These are phyloP conservation scores for Coemansia sp. DNA, from an alignment of 192 early-diverging fungal genomes.

Conservation along the genomic window DNA sequence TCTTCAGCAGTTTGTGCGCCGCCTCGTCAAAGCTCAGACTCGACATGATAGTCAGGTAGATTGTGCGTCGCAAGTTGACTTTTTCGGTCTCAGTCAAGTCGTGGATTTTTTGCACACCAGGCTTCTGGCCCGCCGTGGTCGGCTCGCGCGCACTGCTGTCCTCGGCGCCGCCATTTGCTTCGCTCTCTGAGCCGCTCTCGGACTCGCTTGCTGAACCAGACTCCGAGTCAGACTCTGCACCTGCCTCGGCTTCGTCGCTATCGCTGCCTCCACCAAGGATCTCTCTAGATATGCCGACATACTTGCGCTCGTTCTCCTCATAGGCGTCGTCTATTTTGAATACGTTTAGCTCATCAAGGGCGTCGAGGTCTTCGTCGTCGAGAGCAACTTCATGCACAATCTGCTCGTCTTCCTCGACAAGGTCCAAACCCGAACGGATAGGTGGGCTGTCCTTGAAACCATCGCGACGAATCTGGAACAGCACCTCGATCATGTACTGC, in stretches of 20 bases:
- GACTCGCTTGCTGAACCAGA: conserved; percentile 52
- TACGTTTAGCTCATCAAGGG: conserved; percentile 80
- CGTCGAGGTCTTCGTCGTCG: conserved; percentile 83
- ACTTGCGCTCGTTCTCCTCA: conserved; percentile 81
- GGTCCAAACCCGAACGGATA: conserved; percentile 76
- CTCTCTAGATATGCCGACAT: conserved; percentile 76
- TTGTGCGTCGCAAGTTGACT: conserved; percentile 85
- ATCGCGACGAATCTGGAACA: conserved; percentile 94
- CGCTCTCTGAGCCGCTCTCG: conserved; percentile 44
- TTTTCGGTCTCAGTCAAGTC: conserved; percentile 90
- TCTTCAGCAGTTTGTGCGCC: conserved; percentile 91
- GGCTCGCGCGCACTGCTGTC: conserved; percentile 46
- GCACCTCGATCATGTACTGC: conserved; percentile 96
- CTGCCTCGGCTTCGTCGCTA: conserved; percentile 50
- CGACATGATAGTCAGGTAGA: conserved; percentile 96
- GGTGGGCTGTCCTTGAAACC: conserved; percentile 90
- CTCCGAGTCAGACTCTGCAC: conserved; percentile 33
- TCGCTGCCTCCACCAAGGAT: conserved; percentile 77
- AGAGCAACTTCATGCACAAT: conserved; percentile 85
- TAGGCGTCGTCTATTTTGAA: conserved; percentile 85
- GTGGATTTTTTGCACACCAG: conserved; percentile 63
- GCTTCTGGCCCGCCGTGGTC: conserved; percentile 12
- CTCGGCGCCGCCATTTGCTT: conserved; percentile 33
- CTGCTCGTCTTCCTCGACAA: conserved; percentile 96
- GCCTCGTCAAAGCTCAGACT: conserved; percentile 94